Evolutionary conservation across 805 yeast genomes (phyloP).

Genomic region (Pichia membranifaciens): DNA sequence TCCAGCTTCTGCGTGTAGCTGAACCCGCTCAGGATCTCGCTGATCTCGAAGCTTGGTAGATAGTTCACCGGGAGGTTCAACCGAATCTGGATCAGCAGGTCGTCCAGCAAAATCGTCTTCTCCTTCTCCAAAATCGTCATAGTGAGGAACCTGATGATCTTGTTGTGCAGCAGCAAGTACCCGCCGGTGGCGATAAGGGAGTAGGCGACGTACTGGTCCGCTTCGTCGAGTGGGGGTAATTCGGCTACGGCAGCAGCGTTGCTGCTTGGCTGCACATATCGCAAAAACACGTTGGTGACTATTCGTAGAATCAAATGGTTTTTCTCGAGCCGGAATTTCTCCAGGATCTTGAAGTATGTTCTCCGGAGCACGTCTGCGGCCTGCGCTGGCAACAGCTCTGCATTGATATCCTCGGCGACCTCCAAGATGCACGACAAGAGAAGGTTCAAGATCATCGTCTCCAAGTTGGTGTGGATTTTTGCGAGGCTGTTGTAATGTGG

Average conservation of each 20-base stretch:
- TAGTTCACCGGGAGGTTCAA: constrained; percentile 55
- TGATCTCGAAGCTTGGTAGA: constrained; percentile 47
- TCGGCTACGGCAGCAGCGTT: neutral
- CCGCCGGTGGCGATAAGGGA: neutral
- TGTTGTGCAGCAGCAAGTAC: constrained; percentile 12
- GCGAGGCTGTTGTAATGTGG: neutral
- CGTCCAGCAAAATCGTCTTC: constrained; percentile 31
- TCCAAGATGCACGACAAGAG: neutral
- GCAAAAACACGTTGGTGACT: neutral
- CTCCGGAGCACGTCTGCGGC: neutral
- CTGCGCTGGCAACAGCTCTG: neutral
- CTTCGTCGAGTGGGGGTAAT: neutral
- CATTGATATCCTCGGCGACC: neutral
- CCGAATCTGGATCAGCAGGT: constrained; percentile 60
- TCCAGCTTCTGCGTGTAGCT: constrained; percentile 24
- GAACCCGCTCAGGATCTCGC: constrained; percentile 36
- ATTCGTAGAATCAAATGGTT: constrained; percentile 4
- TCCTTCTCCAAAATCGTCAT: constrained; percentile 6
- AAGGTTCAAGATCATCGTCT: neutral
- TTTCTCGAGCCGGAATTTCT: neutral
- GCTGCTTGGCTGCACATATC: neutral
- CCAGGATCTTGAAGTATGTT: neutral
- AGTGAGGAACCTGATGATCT: constrained; percentile 18
- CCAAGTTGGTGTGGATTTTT: neutral
- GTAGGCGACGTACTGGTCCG: neutral